Percentiles rank a stretch among this genome's conserved stretches.
Evolutionary conservation across 1,139 yeast species (phyloP).

Genomic region (Kazachstania sp.): DNA sequence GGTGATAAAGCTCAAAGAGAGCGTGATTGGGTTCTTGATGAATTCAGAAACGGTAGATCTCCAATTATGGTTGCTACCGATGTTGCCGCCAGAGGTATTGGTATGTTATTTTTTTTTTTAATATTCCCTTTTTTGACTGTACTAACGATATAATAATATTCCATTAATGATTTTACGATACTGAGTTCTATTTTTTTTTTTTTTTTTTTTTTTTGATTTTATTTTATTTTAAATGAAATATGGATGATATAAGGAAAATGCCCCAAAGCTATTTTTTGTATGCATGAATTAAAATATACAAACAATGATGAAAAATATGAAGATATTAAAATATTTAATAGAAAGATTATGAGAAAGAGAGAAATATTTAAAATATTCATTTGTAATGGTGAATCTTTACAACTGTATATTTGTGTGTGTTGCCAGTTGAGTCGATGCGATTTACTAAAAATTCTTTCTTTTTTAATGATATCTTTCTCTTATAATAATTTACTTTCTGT

Average conservation of each 20-base stretch:
- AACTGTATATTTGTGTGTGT: too few relatives aligned
- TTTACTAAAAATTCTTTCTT: too few relatives aligned
- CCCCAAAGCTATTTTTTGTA: background rate
- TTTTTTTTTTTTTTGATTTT: constrained; percentile 6
- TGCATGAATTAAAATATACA: constrained; percentile 1
- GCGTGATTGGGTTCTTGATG: constrained; percentile 96
- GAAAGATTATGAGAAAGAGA: background rate
- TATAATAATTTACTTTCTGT: too few relatives aligned
- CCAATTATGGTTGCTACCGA: constrained; percentile 99
- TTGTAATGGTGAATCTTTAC: background rate
- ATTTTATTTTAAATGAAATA: background rate
- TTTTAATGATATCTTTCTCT: too few relatives aligned
- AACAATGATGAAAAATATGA: constrained; percentile 1
- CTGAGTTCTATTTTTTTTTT: background rate
- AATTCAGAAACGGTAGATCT: constrained; percentile 84
- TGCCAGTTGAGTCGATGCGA: too few relatives aligned
- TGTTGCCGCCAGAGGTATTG: constrained; percentile 99
- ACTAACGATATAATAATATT: constrained; percentile 4
- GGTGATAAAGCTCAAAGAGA: constrained; percentile 98
- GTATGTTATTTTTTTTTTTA: constrained; percentile 51
- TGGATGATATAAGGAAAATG: background rate
- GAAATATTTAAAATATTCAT: background rate
- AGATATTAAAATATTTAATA: background rate
- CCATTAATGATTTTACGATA: constrained; percentile 3
- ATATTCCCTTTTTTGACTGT: constrained; percentile 6